Conservation (phyloP, 2,329 filamentous ascomycete species). For the Talaromyces piceae region DNA sequence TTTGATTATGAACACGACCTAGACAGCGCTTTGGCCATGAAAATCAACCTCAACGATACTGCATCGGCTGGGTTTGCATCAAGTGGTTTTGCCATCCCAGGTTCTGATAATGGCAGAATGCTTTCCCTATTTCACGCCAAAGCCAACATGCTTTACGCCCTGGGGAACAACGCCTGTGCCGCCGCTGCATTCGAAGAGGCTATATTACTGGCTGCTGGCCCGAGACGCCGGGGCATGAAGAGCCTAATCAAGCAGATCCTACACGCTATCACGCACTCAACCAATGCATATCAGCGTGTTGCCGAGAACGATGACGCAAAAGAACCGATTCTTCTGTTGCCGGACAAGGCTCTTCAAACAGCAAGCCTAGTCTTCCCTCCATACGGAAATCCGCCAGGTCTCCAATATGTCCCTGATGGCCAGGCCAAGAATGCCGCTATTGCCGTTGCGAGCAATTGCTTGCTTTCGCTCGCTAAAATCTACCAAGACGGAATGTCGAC, state of each 20-base stretch:
- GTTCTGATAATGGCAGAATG: constrained; percentile 83
- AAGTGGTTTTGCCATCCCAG: constrained; percentile 78
- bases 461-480: constrained; percentile 92
- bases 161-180: constrained; percentile 73
- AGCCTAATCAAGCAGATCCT: constrained; percentile 74
- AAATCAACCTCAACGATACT: constrained; percentile 21
- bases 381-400: constrained; percentile 69
- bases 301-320: constrained; percentile 27
- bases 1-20: constrained; percentile 50
- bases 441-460: constrained; percentile 89
- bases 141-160: constrained; percentile 92
- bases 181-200: constrained; percentile 91
- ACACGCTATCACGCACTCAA: constrained; percentile 51
- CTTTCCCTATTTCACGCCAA: constrained; percentile 93
- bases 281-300: constrained; percentile 28
- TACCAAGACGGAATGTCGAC: constrained; percentile 93
- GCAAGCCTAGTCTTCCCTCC: constrained; percentile 73
- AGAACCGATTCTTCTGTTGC: constrained; percentile 70
- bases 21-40: constrained; percentile 20
- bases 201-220: constrained; percentile 77
- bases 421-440: constrained; percentile 70
- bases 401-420: constrained; percentile 64
- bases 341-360: constrained; percentile 75
- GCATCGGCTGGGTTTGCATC: constrained; percentile 56
- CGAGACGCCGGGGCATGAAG: constrained; percentile 61